phyloP scores from a whole-genome alignment of 805 yeast genomes.

The Candida wancherniae region DNA sequence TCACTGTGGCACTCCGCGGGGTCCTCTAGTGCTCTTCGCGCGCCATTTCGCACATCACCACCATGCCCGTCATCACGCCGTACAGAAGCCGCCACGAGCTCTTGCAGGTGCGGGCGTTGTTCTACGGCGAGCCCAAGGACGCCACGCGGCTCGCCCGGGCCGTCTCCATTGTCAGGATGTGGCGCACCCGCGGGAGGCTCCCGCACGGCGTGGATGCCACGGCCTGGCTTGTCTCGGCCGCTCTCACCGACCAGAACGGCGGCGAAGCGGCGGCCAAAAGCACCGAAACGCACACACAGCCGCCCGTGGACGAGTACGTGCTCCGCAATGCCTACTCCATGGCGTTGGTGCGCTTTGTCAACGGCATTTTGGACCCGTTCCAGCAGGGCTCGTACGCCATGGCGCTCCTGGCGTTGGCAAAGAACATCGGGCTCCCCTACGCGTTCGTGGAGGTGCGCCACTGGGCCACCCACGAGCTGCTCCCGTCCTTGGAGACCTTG shows the following conservation, averaged over 20 bases:
- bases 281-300: neutral
- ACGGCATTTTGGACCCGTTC: conserved; percentile 82
- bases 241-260: conserved; percentile 35
- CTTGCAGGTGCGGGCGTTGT: conserved; percentile 7
- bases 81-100: conserved; percentile 10
- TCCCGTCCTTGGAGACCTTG: conserved; percentile 70
- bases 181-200: conserved; percentile 54
- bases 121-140: conserved; percentile 4
- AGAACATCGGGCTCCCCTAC: conserved; percentile 61
- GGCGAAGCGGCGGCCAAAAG: conserved; percentile 2
- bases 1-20: neutral
- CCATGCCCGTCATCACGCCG: conserved; percentile 6
- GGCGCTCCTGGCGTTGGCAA: conserved; percentile 74
- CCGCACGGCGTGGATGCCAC: conserved; percentile 76
- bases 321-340: conserved; percentile 56
- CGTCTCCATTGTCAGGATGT: conserved; percentile 40
- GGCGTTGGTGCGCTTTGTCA: conserved; percentile 81
- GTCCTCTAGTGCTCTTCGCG: neutral
- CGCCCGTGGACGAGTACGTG: conserved; percentile 29
- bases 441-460: conserved; percentile 88
- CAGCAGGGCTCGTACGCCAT: conserved; percentile 77
- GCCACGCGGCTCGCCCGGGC: conserved; percentile 3
- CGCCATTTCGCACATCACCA: conserved; percentile 1
- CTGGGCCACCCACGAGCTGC: conserved; percentile 80
- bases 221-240: conserved; percentile 49